These are phyloP conservation scores for Daldinia caldariorum DNA, from an alignment of 495 filamentous ascomycete genomes.

Conservation along the genomic window DNA sequence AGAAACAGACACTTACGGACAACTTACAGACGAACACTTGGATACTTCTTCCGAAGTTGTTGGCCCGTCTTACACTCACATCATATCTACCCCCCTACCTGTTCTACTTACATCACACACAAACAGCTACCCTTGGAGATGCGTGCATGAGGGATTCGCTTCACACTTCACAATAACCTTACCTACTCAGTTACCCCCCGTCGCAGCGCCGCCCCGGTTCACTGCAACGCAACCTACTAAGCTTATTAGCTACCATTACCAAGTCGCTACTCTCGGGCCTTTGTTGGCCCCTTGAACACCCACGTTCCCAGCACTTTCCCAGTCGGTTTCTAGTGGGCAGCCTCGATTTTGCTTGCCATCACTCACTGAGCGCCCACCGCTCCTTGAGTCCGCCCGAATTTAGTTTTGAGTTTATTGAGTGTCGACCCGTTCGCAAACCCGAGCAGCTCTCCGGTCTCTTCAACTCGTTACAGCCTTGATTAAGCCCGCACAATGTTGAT, in stretches of 20 bases:
- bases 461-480: slow-evolving; percentile 11
- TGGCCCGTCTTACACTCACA: background rate
- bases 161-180: slow-evolving; percentile 26
- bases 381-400: slow-evolving; percentile 35
- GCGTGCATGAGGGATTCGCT: slow-evolving; percentile 41
- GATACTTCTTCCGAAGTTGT: background rate
- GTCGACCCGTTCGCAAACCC: slow-evolving; percentile 19
- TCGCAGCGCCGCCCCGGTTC: slow-evolving; percentile 29
- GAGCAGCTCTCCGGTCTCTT: slow-evolving; percentile 17
- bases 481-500: slow-evolving; percentile 70
- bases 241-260: slow-evolving; percentile 44
- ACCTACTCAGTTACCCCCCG: slow-evolving; percentile 27
- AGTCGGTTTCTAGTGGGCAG: slow-evolving; percentile 20
- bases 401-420: slow-evolving; percentile 23
- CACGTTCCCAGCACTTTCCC: slow-evolving; percentile 26
- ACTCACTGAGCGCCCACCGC: slow-evolving; percentile 26
- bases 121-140: slow-evolving; percentile 39
- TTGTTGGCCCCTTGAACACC: slow-evolving; percentile 36
- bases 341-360: slow-evolving; percentile 58
- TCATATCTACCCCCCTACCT: slow-evolving; percentile 18
- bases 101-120: slow-evolving; percentile 33
- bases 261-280: slow-evolving; percentile 33
- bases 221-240: slow-evolving; percentile 46
- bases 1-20: background rate
- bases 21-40: too few species aligned